These are phyloP conservation scores for Rhizopogon rudus DNA, from an alignment of 768 basidiomycete genomes.

Conservation along the genomic window DNA sequence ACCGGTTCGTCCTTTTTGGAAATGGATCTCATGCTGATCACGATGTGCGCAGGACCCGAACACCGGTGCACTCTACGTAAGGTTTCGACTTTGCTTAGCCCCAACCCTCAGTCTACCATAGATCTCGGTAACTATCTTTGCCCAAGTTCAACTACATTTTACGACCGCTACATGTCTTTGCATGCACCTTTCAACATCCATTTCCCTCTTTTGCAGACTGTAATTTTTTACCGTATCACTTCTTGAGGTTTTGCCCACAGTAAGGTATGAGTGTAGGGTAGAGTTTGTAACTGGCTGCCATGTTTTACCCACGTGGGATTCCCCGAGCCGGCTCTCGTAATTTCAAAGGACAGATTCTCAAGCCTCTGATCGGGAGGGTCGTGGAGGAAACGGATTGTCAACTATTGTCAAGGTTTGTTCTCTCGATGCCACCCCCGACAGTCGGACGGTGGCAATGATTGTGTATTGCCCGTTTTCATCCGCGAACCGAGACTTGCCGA, in stretches of 20 bases:
- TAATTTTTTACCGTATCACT: too few species aligned
- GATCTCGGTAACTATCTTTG: neutral
- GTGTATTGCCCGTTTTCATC: conserved; percentile 3
- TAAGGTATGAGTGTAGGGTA: neutral
- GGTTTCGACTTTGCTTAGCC: neutral
- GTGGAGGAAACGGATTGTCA: conserved; percentile 19
- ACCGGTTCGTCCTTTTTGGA: too few species aligned
- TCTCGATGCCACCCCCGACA: conserved; percentile 15
- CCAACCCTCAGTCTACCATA: neutral
- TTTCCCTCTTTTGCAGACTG: neutral
- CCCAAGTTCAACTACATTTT: too few species aligned
- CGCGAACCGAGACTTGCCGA: conserved; percentile 2
- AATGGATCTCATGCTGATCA: too few species aligned
- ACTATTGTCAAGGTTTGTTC: neutral
- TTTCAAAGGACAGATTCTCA: conserved; percentile 18
- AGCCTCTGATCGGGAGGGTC: conserved; percentile 14
- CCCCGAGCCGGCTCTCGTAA: conserved; percentile 20
- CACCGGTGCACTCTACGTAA: too few species aligned
- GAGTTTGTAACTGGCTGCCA: neutral
- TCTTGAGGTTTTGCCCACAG: neutral
- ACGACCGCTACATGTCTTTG: too few species aligned
- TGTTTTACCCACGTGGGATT: neutral
- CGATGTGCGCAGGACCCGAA: too few species aligned
- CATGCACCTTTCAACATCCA: too few species aligned
- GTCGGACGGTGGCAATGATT: conserved; percentile 18